Evolutionary conservation across 192 early-diverging fungal genomes (phyloP), one percentile per base, ranked within the genome.

Genomic region (Spinellus fusiger): DNA sequence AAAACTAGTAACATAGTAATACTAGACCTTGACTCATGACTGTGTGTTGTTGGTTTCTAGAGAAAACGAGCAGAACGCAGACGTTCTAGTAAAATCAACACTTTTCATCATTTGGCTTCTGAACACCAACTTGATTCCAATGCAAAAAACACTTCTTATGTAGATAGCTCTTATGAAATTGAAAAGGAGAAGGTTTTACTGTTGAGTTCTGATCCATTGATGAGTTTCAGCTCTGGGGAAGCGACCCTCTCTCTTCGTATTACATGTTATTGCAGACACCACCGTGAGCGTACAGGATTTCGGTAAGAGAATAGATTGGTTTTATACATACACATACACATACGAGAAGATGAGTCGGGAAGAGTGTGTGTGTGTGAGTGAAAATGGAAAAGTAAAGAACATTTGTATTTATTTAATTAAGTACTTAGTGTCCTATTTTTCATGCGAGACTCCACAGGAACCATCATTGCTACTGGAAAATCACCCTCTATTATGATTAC

Each of bases 231-330:
- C 72, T 85, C 85, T 52, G 95, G 95, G 46, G 93, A 95, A 65
- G 82, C 86, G 0, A 84, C 91, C 50, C 77, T 98, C 29, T 93
- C 95, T 27, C 90, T 91, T n/a, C 84, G 95, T 33, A 93, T 98
- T 54, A 96, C 95, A 12, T 98, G 95, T 77, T 98, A 98, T 68
- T 96, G 93, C 73, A 81, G 95, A 3, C 95, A 98, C 61, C 94
- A 96, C 70, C 78, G 83, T 68, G 95, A 98, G 62, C 94, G 93
- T 75, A 71, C 84, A 5, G 95, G 95, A 1, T 98, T 98, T 69
- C 55, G 40, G 54, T 64, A 62, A 52, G 3, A 8, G 20, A 23
- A 29, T 32, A 7, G 38, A 37, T 25, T 37, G 15, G 6, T 49
- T 22, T 38, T 56, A 31, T 48, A 55, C 15, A 12, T 5, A 1